Evolutionary conservation across 768 basidiomycete species (phyloP).

Genomic region (Tylopilus felleus): DNA sequence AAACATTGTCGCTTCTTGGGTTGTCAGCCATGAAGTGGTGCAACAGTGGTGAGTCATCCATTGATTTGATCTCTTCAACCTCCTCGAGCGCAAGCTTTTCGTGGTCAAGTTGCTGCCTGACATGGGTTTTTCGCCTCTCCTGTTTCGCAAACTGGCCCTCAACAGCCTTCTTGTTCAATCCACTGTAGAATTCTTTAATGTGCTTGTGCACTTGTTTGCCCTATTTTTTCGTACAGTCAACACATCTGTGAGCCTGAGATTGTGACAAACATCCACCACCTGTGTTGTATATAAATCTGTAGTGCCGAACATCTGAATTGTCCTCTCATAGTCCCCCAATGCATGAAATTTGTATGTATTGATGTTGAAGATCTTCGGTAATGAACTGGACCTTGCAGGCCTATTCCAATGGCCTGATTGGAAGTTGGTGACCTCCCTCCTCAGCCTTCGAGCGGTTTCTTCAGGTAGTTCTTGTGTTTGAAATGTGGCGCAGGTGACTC

Average conservation of each 20-base stretch:
- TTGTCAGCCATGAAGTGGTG: conserved; percentile 3
- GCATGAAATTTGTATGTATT: conserved; percentile 31
- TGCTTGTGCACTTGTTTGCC: not conserved
- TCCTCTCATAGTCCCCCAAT: conserved; percentile 22
- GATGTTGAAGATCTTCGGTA: conserved; percentile 20
- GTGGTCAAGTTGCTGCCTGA: not conserved
- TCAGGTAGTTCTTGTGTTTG: not conserved
- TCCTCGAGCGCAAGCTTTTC: not conserved
- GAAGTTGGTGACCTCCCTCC: not conserved
- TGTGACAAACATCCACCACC: not conserved
- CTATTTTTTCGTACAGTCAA: not conserved
- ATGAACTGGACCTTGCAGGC: no score
- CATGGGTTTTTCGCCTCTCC: conserved; percentile 4
- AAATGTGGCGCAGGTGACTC: not conserved
- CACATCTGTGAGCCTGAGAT: no score
- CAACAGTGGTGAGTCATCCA: not conserved
- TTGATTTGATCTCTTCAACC: not conserved
- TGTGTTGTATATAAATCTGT: not conserved
- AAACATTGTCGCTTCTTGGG: not conserved
- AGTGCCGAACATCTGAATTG: conserved; percentile 1
- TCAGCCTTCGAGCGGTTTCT: not conserved
- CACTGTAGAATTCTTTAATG: conserved; percentile 27
- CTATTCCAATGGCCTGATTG: not conserved
- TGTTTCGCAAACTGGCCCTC: conserved; percentile 4
- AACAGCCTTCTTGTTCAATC: conserved; percentile 19